These are phyloP conservation scores for Plasmodium blacklocki DNA, from an alignment of 169 alveolate genomes.

Conservation along the genomic window DNA sequence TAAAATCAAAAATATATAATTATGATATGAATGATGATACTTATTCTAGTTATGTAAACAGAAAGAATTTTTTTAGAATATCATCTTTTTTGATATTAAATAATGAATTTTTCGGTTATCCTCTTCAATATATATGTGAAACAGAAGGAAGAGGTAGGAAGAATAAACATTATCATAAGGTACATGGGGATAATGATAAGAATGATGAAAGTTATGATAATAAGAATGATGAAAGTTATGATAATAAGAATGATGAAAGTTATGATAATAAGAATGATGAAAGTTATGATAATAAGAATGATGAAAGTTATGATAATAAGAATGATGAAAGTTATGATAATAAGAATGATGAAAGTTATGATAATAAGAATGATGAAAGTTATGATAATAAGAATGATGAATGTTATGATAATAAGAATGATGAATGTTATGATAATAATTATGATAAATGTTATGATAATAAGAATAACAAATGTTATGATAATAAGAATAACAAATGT, in stretches of 20 bases:
- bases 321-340: background rate
- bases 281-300: background rate
- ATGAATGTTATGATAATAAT: background rate
- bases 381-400: background rate
- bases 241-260: background rate
- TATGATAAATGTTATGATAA: background rate
- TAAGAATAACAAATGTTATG: background rate
- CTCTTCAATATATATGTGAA: conserved; percentile 10
- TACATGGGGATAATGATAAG: background rate
- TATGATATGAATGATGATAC: background rate
- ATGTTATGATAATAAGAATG: background rate
- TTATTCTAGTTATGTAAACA: too few relatives aligned
- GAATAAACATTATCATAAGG: background rate
- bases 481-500: background rate
- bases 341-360: background rate
- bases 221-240: background rate
- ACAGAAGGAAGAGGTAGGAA: background rate
- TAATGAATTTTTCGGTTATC: conserved; percentile 39
- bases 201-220: background rate
- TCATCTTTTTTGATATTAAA: conserved; percentile 18
- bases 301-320: background rate
- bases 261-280: background rate
- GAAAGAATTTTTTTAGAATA: background rate
- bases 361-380: background rate
- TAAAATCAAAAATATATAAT: background rate